These are phyloP conservation scores for Trichosporon sp. DNA, from an alignment of 1,284 basidiomycete species.

Conservation along the genomic window DNA sequence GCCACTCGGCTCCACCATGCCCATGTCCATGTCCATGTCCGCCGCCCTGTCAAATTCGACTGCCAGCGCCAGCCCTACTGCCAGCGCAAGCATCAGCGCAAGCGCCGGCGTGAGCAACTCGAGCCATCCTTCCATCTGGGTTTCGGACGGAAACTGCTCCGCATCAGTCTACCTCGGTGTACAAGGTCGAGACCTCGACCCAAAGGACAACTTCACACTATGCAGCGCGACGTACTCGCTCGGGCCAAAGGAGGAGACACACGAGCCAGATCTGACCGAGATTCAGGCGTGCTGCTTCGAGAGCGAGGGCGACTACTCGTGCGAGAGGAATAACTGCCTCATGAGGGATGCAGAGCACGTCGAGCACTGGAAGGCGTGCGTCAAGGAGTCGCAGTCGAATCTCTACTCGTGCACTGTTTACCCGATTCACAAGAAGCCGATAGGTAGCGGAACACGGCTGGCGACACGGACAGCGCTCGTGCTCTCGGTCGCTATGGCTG, in stretches of 20 bases:
- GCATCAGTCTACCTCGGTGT: background rate
- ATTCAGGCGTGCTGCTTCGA: constrained; percentile 1
- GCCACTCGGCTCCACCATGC: too few species aligned
- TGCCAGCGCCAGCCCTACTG: too few species aligned
- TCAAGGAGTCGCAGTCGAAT: background rate
- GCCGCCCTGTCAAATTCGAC: too few species aligned
- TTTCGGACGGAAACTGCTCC: background rate
- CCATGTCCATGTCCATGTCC: background rate
- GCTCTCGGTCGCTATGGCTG: background rate
- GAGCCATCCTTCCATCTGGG: background rate
- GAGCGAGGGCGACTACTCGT: background rate
- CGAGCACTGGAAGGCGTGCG: background rate
- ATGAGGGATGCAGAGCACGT: background rate
- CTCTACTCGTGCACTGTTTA: background rate
- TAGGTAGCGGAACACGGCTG: background rate
- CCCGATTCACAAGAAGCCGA: background rate
- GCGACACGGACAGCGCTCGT: background rate
- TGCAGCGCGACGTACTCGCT: background rate
- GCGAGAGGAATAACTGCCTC: background rate
- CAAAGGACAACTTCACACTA: background rate
- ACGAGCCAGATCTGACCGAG: background rate
- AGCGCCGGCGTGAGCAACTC: background rate
- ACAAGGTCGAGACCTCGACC: background rate
- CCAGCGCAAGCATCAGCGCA: too few species aligned
- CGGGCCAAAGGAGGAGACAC: background rate